These are phyloP conservation scores for Calonectria montana DNA, from an alignment of 2,329 filamentous ascomycete species.

Conservation along the genomic window DNA sequence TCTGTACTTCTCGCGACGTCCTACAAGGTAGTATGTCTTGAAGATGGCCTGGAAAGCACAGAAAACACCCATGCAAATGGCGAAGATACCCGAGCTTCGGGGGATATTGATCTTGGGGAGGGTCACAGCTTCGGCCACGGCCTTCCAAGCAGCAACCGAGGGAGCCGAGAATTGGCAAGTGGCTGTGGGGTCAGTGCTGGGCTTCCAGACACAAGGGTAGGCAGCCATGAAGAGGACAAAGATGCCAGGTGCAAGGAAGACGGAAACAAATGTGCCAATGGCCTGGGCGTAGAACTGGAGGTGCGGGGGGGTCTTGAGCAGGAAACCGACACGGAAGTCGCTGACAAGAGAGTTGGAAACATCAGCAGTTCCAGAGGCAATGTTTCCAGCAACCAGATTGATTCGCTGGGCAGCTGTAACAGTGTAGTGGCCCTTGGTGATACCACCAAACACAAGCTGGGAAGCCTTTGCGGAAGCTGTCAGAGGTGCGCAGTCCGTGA, in stretches of 20 bases:
- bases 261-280: slow-evolving; percentile 70
- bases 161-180: slow-evolving; percentile 70
- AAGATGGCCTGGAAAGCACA: slow-evolving; percentile 63
- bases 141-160: slow-evolving; percentile 74
- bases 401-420: slow-evolving; percentile 67
- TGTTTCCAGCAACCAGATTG: slow-evolving; percentile 72
- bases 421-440: slow-evolving; percentile 65
- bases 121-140: slow-evolving; percentile 71
- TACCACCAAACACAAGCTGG: slow-evolving; percentile 75
- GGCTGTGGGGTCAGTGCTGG: slow-evolving; percentile 49
- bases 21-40: slow-evolving; percentile 65
- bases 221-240: slow-evolving; percentile 76
- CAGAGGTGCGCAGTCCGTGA: slow-evolving; percentile 70
- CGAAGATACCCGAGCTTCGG: slow-evolving; percentile 64
- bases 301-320: slow-evolving; percentile 72
- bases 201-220: slow-evolving; percentile 74
- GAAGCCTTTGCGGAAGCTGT: slow-evolving; percentile 76
- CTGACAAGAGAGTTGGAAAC: slow-evolving; percentile 65
- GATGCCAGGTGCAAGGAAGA: slow-evolving; percentile 74
- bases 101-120: slow-evolving; percentile 67
- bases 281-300: slow-evolving; percentile 76
- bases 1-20: slow-evolving; percentile 64
- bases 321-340: slow-evolving; percentile 76
- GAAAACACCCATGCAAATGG: slow-evolving; percentile 64
- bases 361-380: slow-evolving; percentile 67